A percentile compares a stretch with the other conserved stretches of the same genome.
Evolutionary conservation across 2,329 filamentous ascomycete genomes (phyloP).

Genomic region (Fusarium sp.): DNA sequence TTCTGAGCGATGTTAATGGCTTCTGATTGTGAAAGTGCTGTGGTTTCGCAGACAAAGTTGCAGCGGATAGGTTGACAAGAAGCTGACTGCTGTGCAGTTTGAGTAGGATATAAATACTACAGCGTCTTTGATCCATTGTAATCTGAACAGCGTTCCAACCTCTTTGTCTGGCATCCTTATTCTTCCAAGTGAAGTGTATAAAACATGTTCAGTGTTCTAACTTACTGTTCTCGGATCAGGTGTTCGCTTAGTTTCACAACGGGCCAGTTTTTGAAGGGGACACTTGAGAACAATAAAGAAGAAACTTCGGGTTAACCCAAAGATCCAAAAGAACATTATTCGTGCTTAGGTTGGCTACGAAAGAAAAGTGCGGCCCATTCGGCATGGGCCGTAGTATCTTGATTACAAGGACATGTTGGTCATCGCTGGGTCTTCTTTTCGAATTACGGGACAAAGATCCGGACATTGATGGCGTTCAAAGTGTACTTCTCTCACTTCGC

Average conservation of each 20-base stretch:
- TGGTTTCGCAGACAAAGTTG: fast-evolving
- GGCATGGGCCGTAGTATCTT: fast-evolving
- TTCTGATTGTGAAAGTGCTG: fast-evolving
- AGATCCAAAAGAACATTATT: not conserved
- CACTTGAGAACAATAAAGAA: not conserved
- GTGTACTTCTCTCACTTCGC: fast-evolving
- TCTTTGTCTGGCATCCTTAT: not conserved
- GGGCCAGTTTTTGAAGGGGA: no score
- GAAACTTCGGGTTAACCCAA: not conserved
- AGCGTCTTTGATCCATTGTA: not conserved
- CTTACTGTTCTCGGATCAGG: fast-evolving
- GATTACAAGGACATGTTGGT: fast-evolving
- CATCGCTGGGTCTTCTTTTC: not conserved
- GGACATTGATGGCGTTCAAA: fast-evolving
- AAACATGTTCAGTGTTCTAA: not conserved
- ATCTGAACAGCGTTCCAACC: not conserved
- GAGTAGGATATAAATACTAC: not conserved
- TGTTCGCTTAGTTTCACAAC: fast-evolving
- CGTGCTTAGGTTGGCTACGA: no score
- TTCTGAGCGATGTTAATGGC: fast-evolving
- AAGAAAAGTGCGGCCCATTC: not conserved
- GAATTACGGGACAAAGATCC: no score
- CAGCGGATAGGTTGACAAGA: no score
- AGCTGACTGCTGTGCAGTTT: fast-evolving
- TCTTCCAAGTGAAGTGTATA: fast-evolving